phyloP scores from a whole-genome alignment of 1,284 basidiomycete genomes.

The Pascua sp. region DNA sequence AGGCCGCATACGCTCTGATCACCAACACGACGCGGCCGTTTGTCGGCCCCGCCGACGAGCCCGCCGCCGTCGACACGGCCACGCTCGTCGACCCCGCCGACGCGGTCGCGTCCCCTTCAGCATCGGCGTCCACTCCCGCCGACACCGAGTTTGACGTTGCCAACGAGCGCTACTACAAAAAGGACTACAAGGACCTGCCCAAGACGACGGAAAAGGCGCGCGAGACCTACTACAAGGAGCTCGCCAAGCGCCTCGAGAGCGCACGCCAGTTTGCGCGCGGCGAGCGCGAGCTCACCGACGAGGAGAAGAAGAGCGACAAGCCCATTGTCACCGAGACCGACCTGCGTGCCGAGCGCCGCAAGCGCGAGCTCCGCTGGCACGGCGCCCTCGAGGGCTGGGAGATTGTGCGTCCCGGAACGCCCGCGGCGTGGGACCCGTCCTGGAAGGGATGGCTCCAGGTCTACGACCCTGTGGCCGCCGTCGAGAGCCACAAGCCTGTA shows the following conservation, averaged over 20 bases:
- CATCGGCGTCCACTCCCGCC: slow-evolving; percentile 21
- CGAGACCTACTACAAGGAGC: slow-evolving; percentile 70
- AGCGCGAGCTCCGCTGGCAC: slow-evolving; percentile 82
- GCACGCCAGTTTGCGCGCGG: slow-evolving; percentile 74
- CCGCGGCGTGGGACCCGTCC: slow-evolving; percentile 71
- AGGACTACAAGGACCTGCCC: slow-evolving; percentile 59
- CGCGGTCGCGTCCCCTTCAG: not conserved
- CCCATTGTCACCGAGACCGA: slow-evolving; percentile 85
- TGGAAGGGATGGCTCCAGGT: slow-evolving; percentile 66
- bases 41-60: slow-evolving; percentile 34
- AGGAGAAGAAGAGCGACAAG: slow-evolving; percentile 63
- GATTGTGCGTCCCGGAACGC: slow-evolving; percentile 63
- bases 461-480: slow-evolving; percentile 47
- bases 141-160: slow-evolving; percentile 74
- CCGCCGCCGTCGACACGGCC: slow-evolving; percentile 16
- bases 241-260: slow-evolving; percentile 65
- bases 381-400: slow-evolving; percentile 71
- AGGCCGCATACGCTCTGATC: slow-evolving; percentile 75
- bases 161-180: slow-evolving; percentile 67
- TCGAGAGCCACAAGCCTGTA: too few species aligned
- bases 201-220: slow-evolving; percentile 66
- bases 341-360: slow-evolving; percentile 72
- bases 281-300: slow-evolving; percentile 76
- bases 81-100: slow-evolving; percentile 5
- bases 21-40: slow-evolving; percentile 65